phyloP scores from a whole-genome alignment of 345 rosid species.

The Hibiscus syriacus region DNA sequence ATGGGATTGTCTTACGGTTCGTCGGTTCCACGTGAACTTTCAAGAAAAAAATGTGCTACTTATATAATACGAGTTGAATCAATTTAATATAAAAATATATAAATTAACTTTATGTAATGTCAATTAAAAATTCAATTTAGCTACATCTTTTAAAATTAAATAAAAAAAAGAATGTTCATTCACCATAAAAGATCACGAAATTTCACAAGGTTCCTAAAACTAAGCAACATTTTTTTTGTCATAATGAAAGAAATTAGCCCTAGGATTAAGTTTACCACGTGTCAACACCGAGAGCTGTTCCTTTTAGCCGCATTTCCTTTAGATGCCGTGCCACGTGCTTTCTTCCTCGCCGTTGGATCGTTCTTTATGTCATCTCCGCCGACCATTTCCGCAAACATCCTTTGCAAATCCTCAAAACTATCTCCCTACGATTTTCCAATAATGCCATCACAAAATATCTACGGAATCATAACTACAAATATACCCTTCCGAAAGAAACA shows the following conservation, averaged over 20 bases:
- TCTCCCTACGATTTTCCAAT: constrained; percentile 37
- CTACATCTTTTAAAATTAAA: too few species aligned
- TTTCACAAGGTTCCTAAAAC: not conserved
- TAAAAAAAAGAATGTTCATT: too few species aligned
- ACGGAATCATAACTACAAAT: constrained; percentile 2
- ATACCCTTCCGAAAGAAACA: not conserved
- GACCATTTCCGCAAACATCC: constrained; percentile 81
- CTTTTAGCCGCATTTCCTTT: constrained; percentile 37
- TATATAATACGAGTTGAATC: too few species aligned
- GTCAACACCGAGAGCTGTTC: constrained; percentile 23
- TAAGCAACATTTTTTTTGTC: not conserved
- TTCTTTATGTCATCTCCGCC: constrained; percentile 38
- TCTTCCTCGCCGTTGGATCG: constrained; percentile 29
- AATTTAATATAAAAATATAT: too few species aligned
- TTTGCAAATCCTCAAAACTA: too few species aligned
- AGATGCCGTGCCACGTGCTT: constrained; percentile 32
- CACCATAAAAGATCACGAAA: not conserved
- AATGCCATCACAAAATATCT: not conserved
- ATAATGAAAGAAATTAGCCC: not conserved
- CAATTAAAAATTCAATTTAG: too few species aligned
- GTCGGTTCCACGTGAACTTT: too few species aligned
- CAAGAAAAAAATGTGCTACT: too few species aligned
- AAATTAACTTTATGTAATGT: too few species aligned
- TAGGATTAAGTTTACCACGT: not conserved
- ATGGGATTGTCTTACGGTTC: too few species aligned